These are phyloP conservation scores for Pleurotus platypus DNA, from an alignment of 768 basidiomycete species.

Conservation along the genomic window DNA sequence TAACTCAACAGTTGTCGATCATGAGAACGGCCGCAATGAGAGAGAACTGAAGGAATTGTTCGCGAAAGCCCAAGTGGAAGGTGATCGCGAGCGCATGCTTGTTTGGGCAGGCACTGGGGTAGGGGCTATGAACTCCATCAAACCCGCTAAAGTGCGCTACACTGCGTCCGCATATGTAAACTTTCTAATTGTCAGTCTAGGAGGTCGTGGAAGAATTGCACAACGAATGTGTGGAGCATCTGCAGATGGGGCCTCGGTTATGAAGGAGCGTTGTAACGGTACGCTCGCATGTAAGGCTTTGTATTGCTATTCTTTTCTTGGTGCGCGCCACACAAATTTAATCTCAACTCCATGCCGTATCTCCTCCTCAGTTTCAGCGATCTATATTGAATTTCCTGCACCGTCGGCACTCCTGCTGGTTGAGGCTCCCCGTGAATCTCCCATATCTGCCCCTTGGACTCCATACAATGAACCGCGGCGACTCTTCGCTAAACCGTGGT, in stretches of 20 bases:
- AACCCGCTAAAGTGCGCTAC: slow-evolving; percentile 29
- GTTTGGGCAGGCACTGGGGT: slow-evolving; percentile 72
- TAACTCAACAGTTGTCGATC: slow-evolving; percentile 57
- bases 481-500: too few relatives aligned
- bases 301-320: too few relatives aligned
- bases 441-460: too few relatives aligned
- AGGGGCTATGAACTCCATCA: slow-evolving; percentile 47
- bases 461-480: too few relatives aligned
- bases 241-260: slow-evolving; percentile 17
- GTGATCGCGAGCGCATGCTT: slow-evolving; percentile 48
- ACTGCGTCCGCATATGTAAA: background rate
- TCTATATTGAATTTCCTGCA: too few relatives aligned
- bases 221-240: slow-evolving; percentile 35
- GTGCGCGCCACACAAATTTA: too few relatives aligned
- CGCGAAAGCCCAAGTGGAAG: slow-evolving; percentile 36
- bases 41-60: slow-evolving; percentile 40
- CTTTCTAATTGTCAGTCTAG: slow-evolving; percentile 25
- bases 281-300: too few relatives aligned
- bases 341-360: too few relatives aligned
- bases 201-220: slow-evolving; percentile 53
- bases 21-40: slow-evolving; percentile 44
- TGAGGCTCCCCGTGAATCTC: too few relatives aligned
- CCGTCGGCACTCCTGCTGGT: too few relatives aligned
- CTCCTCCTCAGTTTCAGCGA: too few relatives aligned
- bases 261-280: too few relatives aligned